Conservation (phyloP, 495 filamentous ascomycete species). For the Hypoxylon fuscum region DNA sequence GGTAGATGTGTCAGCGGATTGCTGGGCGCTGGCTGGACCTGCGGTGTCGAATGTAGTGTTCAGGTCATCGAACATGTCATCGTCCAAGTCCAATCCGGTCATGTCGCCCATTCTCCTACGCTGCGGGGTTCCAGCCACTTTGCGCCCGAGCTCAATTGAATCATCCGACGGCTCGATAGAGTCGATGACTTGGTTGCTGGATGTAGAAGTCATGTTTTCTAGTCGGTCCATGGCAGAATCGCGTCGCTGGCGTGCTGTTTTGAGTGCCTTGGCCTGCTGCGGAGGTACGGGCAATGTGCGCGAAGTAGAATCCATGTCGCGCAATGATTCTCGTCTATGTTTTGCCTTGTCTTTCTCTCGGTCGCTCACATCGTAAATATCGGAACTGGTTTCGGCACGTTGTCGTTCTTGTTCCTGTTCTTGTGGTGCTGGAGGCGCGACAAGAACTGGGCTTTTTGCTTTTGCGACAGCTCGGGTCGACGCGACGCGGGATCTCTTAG, state of each 20-base stretch:
- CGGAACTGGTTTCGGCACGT: conserved; percentile 38
- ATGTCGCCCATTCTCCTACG: conserved; percentile 47
- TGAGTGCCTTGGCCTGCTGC: conserved; percentile 45
- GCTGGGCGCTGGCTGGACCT: conserved; percentile 43
- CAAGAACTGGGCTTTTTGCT: conserved; percentile 32
- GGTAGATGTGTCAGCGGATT: conserved; percentile 56
- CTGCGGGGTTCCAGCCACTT: conserved; percentile 39
- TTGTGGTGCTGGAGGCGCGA: neutral
- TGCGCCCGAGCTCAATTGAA: conserved; percentile 44
- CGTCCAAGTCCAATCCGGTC: conserved; percentile 58
- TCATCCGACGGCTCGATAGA: conserved; percentile 10
- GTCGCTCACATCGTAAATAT: conserved; percentile 57
- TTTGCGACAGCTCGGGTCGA: conserved; percentile 43
- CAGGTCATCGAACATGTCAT: conserved; percentile 54
- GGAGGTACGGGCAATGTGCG: conserved; percentile 21
- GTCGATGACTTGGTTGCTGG: conserved; percentile 21
- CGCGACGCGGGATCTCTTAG: conserved; percentile 51
- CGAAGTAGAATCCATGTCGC: conserved; percentile 14
- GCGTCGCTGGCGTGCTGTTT: conserved; percentile 45
- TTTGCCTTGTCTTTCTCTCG: conserved; percentile 51
- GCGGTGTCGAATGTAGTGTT: conserved; percentile 53
- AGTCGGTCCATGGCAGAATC: conserved; percentile 52
- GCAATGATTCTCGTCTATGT: conserved; percentile 34
- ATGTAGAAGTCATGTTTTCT: conserved; percentile 52
- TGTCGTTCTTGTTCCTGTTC: conserved; percentile 18